A percentile compares a stretch with the other conserved stretches of the same genome.
Conservation (phyloP, 1,139 yeast genomes). For the Taphrina sp. region DNA sequence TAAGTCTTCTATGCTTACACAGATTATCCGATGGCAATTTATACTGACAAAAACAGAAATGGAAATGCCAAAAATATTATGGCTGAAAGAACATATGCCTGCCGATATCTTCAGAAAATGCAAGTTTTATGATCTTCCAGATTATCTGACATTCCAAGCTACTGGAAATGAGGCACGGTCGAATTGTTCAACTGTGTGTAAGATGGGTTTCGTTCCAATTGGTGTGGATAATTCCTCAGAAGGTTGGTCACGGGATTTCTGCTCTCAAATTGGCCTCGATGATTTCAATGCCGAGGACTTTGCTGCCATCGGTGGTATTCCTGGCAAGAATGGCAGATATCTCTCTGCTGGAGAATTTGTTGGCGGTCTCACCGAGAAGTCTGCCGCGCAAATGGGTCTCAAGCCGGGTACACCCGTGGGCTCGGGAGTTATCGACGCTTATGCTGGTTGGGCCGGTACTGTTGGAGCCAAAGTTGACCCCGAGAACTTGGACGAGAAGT, state of each 20-base stretch:
- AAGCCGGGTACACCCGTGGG: slow-evolving; percentile 80
- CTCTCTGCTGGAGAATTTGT: slow-evolving; percentile 85
- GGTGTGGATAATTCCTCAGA: slow-evolving; percentile 82
- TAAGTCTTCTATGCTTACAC: background rate
- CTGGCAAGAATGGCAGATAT: slow-evolving; percentile 67
- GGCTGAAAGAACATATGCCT: slow-evolving; percentile 88
- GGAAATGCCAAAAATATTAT: slow-evolving; percentile 91
- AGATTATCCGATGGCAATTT: slow-evolving; percentile 53
- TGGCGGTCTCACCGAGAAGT: slow-evolving; percentile 61
- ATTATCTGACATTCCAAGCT: slow-evolving; percentile 84
- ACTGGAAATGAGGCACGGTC: slow-evolving; percentile 84
- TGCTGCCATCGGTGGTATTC: slow-evolving; percentile 77
- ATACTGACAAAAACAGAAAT: slow-evolving; percentile 5
- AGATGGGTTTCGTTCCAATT: slow-evolving; percentile 88
- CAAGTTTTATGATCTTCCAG: slow-evolving; percentile 89
- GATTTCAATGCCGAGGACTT: slow-evolving; percentile 78
- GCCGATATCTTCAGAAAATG: slow-evolving; percentile 60
- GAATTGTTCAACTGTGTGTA: slow-evolving; percentile 86
- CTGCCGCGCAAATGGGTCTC: slow-evolving; percentile 85
- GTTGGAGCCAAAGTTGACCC: slow-evolving; percentile 78
- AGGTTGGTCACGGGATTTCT: slow-evolving; percentile 87
- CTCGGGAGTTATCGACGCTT: slow-evolving; percentile 94
- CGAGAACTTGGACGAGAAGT: slow-evolving; percentile 48
- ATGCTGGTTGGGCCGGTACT: slow-evolving; percentile 98
- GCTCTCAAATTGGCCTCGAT: slow-evolving; percentile 63